Conservation (phyloP, 805 yeast genomes). For the Cyberlindnera petersonii region DNA sequence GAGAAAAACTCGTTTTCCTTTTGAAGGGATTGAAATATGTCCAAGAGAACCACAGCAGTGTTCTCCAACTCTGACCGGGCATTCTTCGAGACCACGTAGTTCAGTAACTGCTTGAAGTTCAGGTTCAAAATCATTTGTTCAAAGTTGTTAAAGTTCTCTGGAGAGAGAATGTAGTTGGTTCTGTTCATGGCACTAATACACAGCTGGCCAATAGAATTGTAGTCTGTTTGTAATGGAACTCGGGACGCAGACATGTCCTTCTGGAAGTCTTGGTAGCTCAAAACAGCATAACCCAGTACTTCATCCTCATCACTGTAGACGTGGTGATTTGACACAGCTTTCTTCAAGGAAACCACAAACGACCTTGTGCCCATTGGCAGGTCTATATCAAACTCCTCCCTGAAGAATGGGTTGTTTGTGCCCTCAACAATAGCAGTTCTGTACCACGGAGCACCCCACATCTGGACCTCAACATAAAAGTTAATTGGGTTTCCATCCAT, state of each 20-base stretch:
- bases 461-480: conserved; percentile 64
- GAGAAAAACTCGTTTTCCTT: conserved; percentile 72
- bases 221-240: conserved; percentile 40
- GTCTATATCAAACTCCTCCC: conserved; percentile 67
- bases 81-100: conserved; percentile 31
- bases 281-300: conserved; percentile 26
- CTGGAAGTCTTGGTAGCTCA: conserved; percentile 20
- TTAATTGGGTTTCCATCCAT: conserved; percentile 12
- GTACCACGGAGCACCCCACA: conserved; percentile 77
- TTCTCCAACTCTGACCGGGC: conserved; percentile 46
- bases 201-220: conserved; percentile 52
- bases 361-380: conserved; percentile 50
- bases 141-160: conserved; percentile 54
- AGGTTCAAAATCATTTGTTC: conserved; percentile 56
- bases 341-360: conserved; percentile 46
- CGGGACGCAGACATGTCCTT: conserved; percentile 28
- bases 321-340: conserved; percentile 14
- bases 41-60: conserved; percentile 57
- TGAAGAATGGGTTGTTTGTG: conserved; percentile 67
- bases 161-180: conserved; percentile 58
- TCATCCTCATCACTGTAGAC: conserved; percentile 30
- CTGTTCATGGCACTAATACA: conserved; percentile 46
- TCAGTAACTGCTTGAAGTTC: conserved; percentile 49
- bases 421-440: conserved; percentile 63
- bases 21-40: conserved; percentile 68